Conservation (phyloP, 768 basidiomycete genomes). For the Pisolithus tinctorius region DNA sequence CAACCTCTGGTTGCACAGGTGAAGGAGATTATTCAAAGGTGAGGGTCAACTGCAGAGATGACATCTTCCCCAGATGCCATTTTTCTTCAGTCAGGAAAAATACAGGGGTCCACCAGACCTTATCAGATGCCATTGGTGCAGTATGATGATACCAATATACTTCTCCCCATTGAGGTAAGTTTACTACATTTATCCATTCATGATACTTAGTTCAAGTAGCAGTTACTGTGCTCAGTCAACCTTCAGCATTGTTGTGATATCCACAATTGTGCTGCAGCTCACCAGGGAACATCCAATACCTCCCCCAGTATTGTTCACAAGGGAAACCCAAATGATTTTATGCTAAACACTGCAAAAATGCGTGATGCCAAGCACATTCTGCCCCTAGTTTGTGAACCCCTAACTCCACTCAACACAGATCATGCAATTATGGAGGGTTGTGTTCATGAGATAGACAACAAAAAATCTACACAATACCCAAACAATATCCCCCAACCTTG, state of each 20-base stretch:
- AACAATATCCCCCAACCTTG: neutral
- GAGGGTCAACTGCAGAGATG: neutral
- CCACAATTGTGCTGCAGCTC: constrained; percentile 5
- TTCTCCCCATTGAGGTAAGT: neutral
- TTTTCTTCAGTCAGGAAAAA: neutral
- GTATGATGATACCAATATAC: neutral
- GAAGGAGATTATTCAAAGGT: neutral
- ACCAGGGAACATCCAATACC: neutral
- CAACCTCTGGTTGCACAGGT: neutral
- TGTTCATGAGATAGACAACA: neutral
- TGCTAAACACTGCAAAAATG: neutral
- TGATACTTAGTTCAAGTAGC: constrained; percentile 1
- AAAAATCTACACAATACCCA: neutral
- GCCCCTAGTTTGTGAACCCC: neutral
- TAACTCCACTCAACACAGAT: neutral
- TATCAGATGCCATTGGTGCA: neutral
- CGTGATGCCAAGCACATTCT: neutral
- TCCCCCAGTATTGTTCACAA: neutral
- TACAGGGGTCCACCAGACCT: neutral
- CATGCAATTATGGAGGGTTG: neutral
- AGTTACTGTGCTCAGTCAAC: constrained; percentile 12
- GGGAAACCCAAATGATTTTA: neutral
- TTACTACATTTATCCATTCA: neutral
- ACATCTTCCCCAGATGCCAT: neutral
- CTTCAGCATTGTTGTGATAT: constrained; percentile 15